Base-by-base conservation (phyloP, 441 rosid species). In the Macaranga tanarius region DNA sequence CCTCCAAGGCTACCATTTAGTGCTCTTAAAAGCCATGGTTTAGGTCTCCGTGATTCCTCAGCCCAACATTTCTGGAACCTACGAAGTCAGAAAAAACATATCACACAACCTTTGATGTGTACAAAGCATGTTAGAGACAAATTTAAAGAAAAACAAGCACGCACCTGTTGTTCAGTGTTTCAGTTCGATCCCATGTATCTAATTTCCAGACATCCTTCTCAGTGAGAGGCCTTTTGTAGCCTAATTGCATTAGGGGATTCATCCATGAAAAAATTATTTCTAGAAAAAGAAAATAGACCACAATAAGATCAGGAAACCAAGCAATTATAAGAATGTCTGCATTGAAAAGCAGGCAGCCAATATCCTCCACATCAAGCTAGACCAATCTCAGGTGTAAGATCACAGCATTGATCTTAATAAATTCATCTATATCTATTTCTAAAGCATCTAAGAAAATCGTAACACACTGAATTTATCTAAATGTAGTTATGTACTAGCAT, bases 131-230 rank as follows among this genome's bases (percentile, higher is more conserved):
- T 16, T 8, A 78, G 62, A 77, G 71, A 56, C 54, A 48, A 65
- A 51, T 31, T 15, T 20, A 52, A 67, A 60, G 62, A 0, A 7
- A 70, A 79, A 72, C 44, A 74, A 69, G 31, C 45, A 73, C 81
- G 57, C 23, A 94, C 99, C 77, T 89, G 52, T 71, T 83, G 70
- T 83, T 91, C 68, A 94, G 84, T 12, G 94, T 92, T 77, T 91
- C 91, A 54, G 99, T 90, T 52, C 55, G 84, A 86, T 96, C 99
- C 99, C 99, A 96, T 31, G 84, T 76, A 77, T 94, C 99, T 68
- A 96, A 79, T 77, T 91, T 86, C 99, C 99, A 94, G 16, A 96
- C 85, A 81, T 96, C 99, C 82, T 86, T 94, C 80, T 91, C 99
- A 0, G 98, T 94, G 71, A 96, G 86, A 75, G 97, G 97, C 79